Evolutionary conservation across 768 basidiomycete species (phyloP).

Genomic region (Fomitopsis pulvina): DNA sequence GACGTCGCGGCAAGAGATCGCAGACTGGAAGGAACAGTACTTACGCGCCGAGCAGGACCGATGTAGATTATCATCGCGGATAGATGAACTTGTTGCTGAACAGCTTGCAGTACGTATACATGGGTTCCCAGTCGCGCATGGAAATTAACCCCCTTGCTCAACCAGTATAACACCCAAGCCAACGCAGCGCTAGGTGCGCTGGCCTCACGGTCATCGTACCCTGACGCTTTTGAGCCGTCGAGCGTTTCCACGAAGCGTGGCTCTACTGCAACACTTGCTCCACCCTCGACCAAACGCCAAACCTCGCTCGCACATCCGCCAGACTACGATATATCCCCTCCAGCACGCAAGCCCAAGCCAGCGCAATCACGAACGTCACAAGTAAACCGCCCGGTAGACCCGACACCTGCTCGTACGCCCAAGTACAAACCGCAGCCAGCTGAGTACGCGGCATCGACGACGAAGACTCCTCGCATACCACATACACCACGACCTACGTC

Average conservation of each 20-base stretch:
- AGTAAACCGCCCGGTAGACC: slow-evolving; percentile 2
- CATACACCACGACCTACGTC: neutral
- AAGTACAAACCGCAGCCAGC: neutral
- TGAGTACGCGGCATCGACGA: neutral
- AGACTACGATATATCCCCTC: neutral
- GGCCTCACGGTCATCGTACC: slow-evolving; percentile 7
- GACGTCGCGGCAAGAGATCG: slow-evolving; percentile 40
- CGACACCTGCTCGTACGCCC: slow-evolving; percentile 1
- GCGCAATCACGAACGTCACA: neutral
- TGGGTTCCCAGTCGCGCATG: neutral
- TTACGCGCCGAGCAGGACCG: slow-evolving; percentile 67
- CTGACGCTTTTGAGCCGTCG: slow-evolving; percentile 11
- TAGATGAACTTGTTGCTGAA: slow-evolving; percentile 54
- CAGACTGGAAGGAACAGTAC: slow-evolving; percentile 79
- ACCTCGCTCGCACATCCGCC: slow-evolving; percentile 5
- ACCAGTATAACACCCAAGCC: slow-evolving; percentile 17
- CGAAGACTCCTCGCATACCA: slow-evolving; percentile 5
- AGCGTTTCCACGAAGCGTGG: slow-evolving; percentile 19
- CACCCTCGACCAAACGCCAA: slow-evolving; percentile 1
- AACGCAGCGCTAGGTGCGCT: slow-evolving; percentile 10
- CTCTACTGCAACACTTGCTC: slow-evolving; percentile 10
- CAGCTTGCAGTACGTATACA: slow-evolving; percentile 23
- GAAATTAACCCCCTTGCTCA: neutral
- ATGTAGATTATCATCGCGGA: slow-evolving; percentile 44
- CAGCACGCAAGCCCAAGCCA: slow-evolving; percentile 3